Base-by-base conservation (phyloP, 257 asterid species). In the Forsythia viridissima region DNA sequence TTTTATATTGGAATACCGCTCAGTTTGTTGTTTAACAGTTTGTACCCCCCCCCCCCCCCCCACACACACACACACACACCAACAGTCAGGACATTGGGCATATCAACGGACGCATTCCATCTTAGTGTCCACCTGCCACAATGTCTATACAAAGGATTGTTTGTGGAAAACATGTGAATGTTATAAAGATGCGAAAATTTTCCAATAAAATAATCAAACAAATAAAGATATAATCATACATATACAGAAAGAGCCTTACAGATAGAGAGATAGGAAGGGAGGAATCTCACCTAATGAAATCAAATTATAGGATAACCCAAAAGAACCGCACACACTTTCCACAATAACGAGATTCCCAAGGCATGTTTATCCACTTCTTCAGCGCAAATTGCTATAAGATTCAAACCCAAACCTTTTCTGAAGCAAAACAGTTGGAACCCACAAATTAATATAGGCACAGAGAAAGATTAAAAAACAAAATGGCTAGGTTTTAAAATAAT, bases 241-340 rank as follows among this genome's bases (percentile, higher is more conserved):
- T n/a, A 38, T 3, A 1, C n/a, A 63, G 55, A 37, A 78, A 4
- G 18, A 20, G 3, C 65, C 5, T 30, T 4, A 61, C 2, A 69
- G 74, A 75, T 3, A 70, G 1, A 69, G 70, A 71, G 37, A 21
- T 3, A 65, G 40, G 61, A 41, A 38, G 13, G 39, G 46, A 13
- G 48, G 42, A 16, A 66, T 84, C 97, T 86, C 85, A 91, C 97
- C 92, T 39, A 84, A 72, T 52, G 75, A 80, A 82, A 79, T 10
- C 12, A 42, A 82, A 48, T 85, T 91, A 93, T 80, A 91, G 93
- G 77, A 93, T 93, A 65, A 93, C 90, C 21, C 88, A 97, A 70
- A 89, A 90, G 85, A 90, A 83, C 78, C 84, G 90, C 82, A 90
- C 83, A 79, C 88, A 85, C 87, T 88, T 88, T 84, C 89, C 92